Evolutionary conservation across 1,139 yeast genomes (phyloP).

Genomic region (Keqinozyma sinolaborantium): DNA sequence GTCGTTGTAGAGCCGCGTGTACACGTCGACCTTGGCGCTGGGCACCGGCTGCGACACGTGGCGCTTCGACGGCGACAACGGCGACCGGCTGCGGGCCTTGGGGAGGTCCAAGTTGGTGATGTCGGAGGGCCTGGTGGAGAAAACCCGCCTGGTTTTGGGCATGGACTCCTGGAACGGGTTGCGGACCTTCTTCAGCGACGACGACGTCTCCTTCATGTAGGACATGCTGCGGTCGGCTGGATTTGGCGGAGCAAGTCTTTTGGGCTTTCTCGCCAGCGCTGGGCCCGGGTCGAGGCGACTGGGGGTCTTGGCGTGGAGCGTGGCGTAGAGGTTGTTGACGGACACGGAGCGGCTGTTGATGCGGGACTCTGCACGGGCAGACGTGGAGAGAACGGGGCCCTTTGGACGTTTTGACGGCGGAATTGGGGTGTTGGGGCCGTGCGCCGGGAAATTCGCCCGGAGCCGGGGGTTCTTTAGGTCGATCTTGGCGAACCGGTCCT

Average conservation of each 20-base stretch:
- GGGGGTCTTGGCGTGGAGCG: constrained; percentile 9
- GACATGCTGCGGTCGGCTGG: constrained; percentile 4
- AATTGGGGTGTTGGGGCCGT: constrained; percentile 9
- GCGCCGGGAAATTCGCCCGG: constrained; percentile 4
- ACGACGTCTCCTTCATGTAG: constrained; percentile 14
- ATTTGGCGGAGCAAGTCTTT: neutral
- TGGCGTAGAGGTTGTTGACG: neutral
- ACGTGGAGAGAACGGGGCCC: constrained; percentile 9
- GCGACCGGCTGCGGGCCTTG: neutral
- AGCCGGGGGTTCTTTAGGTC: constrained; percentile 5
- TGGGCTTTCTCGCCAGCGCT: neutral
- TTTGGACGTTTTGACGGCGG: constrained; percentile 10
- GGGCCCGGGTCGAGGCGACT: constrained; percentile 1
- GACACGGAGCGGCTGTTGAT: neutral
- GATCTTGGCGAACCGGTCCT: constrained; percentile 12
- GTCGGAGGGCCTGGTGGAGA: constrained; percentile 7
- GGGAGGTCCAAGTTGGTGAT: constrained; percentile 8
- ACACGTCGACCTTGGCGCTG: constrained; percentile 8
- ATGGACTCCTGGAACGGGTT: constrained; percentile 8
- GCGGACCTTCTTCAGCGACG: constrained; percentile 7
- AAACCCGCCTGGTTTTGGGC: constrained; percentile 1
- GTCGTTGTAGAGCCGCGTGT: constrained; percentile 12
- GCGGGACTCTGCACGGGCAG: neutral
- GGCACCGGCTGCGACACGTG: constrained; percentile 7
- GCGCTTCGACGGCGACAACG: constrained; percentile 8